Evolutionary conservation across 2,329 filamentous ascomycete genomes (phyloP), one percentile per base, ranked within the genome.

Genomic region (Corynespora cassiicola): DNA sequence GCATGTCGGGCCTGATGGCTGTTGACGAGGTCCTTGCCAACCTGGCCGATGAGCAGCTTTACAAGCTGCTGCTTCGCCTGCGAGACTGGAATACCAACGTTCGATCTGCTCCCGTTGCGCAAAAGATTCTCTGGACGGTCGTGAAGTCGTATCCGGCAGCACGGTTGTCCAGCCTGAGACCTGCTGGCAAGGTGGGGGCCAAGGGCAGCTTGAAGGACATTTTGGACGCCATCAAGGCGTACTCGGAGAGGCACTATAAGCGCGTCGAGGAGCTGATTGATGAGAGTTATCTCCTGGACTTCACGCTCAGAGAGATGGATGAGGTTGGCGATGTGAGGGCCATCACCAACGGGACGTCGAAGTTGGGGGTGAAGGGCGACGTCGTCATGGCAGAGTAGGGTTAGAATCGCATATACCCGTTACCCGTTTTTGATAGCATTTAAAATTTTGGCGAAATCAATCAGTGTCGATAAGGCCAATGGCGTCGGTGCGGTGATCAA

Each of bases 1-100:
- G 83, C 61, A 63, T 88, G 31, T 82, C 77, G 2, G 87, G 87
- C 1, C 65, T 84, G 11, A 76, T 72, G 39, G 73, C 75, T 26
- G 92, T 97, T 7, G 94, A 97, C 55, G 80, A 90, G 34, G 91
- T 96, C 0, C 75, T 99, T 1, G 81, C 78, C n/a, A 81, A 75
- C 9, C 77, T 99, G 5, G 86, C 86, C 4, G 86, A 94, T 54
- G 87, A 92, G 54, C 92, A 97, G 65, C 80, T 99, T 10, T 95
- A 89, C 69, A 76, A 83, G 6, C 79, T 99, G 10, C 79, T 99
- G 1, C 75, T 92, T 23, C 79, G 94, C 42, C 71, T 96, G 28
- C 81, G 95, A 29, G 94, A 99, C 71, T 99, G 94, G 94, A 99
- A 99, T 65, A 95, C 94, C 4, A 97, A 97, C 56, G 90, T 90